Evolutionary conservation across 306 rosid species (phyloP), one percentile per base, ranked within the genome.

Genomic region (Dalbergia oliveri): DNA sequence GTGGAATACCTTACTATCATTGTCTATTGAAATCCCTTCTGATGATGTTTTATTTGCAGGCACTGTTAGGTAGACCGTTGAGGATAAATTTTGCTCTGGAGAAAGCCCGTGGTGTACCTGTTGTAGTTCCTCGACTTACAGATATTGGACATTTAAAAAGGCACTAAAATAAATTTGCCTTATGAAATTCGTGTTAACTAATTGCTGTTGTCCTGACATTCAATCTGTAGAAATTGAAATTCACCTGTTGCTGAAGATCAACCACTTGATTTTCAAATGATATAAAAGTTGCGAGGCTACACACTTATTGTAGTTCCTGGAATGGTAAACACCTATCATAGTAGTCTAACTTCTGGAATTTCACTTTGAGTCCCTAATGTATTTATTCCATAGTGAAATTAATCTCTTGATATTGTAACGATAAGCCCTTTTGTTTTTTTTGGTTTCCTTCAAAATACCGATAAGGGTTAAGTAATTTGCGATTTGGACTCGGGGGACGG

Each of bases 41-140:
- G 51, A 68, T 66, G 69, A 54, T 83, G 67, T 41, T 85, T 67
- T 83, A 66, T 43, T 78, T 72, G 79, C 91, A 94, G 97, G 97
- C 97, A 9, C 76, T 94, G 68, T 69, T 94, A 70, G 97, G 97
- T 59, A 87, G 97, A 68, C 97, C 99, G 4, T 82, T 94, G 82
- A 88, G 95, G 76, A 85, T 94, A 78, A 90, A 69, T 77, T 91
- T 84, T 85, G 97, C 95, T n/a, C 88, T 90, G 1, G 93, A 90
- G 56, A 92, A 87, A 79, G 88, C 85, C 57, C 90, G 97, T 51
- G 97, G 99, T 5, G 94, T 80, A 60, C 94, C 94, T 23, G 86
- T 91, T 35, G 93, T 93, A 45, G 91, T 94, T 72, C 94, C 95
- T 86, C 91, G 88, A 63, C 78, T 92, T 82, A 82, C 96, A 61